Evolutionary conservation across 495 filamentous ascomycete species (phyloP).

Genomic region (Neurospora sp.): DNA sequence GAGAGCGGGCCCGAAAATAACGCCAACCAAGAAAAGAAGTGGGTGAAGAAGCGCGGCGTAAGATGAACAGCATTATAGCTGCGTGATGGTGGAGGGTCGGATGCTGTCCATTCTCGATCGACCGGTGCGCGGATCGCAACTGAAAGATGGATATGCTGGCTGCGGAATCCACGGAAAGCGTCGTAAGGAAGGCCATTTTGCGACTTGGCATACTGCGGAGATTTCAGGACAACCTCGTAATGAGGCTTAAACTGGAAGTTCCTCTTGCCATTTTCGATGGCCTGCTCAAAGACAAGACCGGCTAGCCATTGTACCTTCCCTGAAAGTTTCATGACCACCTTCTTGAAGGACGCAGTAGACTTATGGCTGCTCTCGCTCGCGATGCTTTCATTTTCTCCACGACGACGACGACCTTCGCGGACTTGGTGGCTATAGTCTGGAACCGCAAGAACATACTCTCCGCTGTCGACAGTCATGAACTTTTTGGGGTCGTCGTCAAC

Average conservation of each 20-base stretch:
- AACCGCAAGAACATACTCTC: slow-evolving; percentile 85
- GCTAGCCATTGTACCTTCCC: slow-evolving; percentile 86
- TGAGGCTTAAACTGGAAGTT: slow-evolving; percentile 86
- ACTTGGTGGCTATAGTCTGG: slow-evolving; percentile 89
- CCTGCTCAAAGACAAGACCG: slow-evolving; percentile 84
- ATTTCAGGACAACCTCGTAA: slow-evolving; percentile 80
- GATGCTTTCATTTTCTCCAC: slow-evolving; percentile 52
- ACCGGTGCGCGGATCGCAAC: slow-evolving; percentile 77
- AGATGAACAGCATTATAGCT: slow-evolving; percentile 95
- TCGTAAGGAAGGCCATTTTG: slow-evolving; percentile 58
- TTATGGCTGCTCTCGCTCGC: slow-evolving; percentile 56
- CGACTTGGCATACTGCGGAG: slow-evolving; percentile 59
- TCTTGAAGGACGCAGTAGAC: slow-evolving; percentile 77
- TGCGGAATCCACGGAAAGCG: slow-evolving; percentile 87
- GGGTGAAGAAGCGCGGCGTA: slow-evolving; percentile 90
- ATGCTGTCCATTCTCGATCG: slow-evolving; percentile 67
- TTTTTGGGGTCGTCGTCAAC: slow-evolving; percentile 74
- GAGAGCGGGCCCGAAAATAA: slow-evolving; percentile 94
- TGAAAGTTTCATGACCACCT: slow-evolving; percentile 96
- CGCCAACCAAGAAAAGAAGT: slow-evolving; percentile 97
- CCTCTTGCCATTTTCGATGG: slow-evolving; percentile 50
- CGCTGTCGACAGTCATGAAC: slow-evolving; percentile 92
- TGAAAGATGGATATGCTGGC: slow-evolving; percentile 91
- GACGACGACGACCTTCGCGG: slow-evolving; percentile 48
- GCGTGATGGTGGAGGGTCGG: slow-evolving; percentile 58